Evolutionary conservation across 805 yeast genomes (phyloP), one percentile per base, ranked within the genome.

Genomic region (Wickerhamomyces bovis): DNA sequence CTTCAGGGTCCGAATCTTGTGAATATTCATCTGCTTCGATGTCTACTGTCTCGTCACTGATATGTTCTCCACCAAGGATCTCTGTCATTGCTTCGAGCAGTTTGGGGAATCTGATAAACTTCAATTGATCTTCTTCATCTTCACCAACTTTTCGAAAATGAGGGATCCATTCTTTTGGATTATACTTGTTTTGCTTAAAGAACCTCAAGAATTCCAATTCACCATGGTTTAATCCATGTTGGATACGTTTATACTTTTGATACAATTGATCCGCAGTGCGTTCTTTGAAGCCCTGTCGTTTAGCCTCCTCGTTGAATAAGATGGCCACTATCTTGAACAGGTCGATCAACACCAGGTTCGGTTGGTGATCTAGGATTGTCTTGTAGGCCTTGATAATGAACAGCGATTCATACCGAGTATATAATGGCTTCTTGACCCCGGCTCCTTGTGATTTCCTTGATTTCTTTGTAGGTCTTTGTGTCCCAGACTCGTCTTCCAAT

Each of bases 171-270:
- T 59, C 61, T 38, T 46, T 58, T 10, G 47, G 43, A 41, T 51
- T 56, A 31, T 49, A 49, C 26, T 52, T 47, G 33, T 43, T 56
- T 18, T 42, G 47, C 39, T 38, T 52, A 43, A 58, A 58, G 39
- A 46, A 55, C 21, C 54, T 50, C 4, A 31, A 9, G 35, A 52
- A 59, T 30, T 58, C 63, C 2, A 42, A 30, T 22, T 58, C 62
- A 8, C 58, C 57, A 41, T 56, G 56, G 30, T 56, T 59, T 12
- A 58, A 38, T 4, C 60, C 58, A 33, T 58, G 52, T 28, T 55
- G 60, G 2, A 59, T 53, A 35, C 63, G 46, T 38, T 59, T 59
- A 40, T 58, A 59, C 43, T 59, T 59, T 22, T 59, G 63, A 41
- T 59, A 58, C 11, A 59, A 44, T 38, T 59, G 62, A 43, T 59